Evolutionary conservation across 169 alveolate genomes (phyloP), one percentile per base, ranked within the genome.

Genomic region (Miamiensis avidus): DNA sequence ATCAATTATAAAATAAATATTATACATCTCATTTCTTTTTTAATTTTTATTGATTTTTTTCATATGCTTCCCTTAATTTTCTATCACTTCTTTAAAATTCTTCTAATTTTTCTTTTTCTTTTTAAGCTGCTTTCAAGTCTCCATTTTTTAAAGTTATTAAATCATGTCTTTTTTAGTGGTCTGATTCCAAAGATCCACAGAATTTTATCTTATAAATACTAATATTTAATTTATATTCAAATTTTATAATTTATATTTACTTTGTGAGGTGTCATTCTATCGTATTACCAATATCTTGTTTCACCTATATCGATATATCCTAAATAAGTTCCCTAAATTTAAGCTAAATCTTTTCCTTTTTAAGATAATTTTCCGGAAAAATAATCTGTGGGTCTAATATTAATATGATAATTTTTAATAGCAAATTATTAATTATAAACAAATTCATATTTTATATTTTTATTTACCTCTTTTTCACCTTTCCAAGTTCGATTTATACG

Each of bases 271-370:
- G 81, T 81, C 75, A 87, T 82, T 74, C 74, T 65, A 86, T 96
- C 89, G 31, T 89, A 86, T 81, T 96, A 97, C 96, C 95, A 94
- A 87, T 94, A 96, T 82, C 98, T 89, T 31, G 64, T 84, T 31
- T 92, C 94, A 86, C 91, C 97, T 89, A 96, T 91, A 78, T 96
- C 97, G n/a, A 94, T 85, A 84, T 83, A 94, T 65, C 97, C 96
- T 75, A 92, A 83, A 83, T 94, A 96, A 83, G 95, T 93, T 27
- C 98, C 98, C 32, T 76, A 76, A 34, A 96, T 81, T 78, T 85
- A 89, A 64, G 91, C 82, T 30, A 93, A 82, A n/a, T 86, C 84
- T 25, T 85, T 84, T 31, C 91, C 94, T 34, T 89, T 86, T 65
- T 79, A 78, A 31, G 69, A 34, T 28, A 96, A 88, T 34, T 74